Evolutionary conservation across 495 filamentous ascomycete species (phyloP).

Genomic region (Podospora sp.): DNA sequence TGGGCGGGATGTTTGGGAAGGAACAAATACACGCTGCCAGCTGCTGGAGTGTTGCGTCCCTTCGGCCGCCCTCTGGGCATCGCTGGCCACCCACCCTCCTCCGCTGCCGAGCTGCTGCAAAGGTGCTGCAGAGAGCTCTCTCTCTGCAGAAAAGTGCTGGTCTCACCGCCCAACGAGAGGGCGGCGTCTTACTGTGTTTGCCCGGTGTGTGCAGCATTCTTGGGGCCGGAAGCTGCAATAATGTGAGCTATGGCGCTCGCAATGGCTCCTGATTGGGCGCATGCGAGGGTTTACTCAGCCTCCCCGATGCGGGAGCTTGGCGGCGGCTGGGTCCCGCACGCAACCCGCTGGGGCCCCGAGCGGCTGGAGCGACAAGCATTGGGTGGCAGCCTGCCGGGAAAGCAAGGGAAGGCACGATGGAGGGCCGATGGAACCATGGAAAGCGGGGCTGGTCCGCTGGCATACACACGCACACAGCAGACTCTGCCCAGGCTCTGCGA

Average conservation of each 20-base stretch:
- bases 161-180: neutral
- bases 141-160: neutral
- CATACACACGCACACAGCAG: too few species aligned
- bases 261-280: neutral
- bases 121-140: constrained; percentile 1
- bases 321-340: neutral
- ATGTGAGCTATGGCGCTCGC: neutral
- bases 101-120: neutral
- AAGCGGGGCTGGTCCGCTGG: neutral
- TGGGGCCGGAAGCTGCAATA: neutral
- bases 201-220: neutral
- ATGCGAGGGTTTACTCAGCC: neutral
- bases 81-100: neutral
- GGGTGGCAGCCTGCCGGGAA: neutral
- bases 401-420: neutral
- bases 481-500: too few species aligned
- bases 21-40: neutral
- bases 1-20: neutral
- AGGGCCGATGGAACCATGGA: neutral
- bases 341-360: neutral
- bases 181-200: constrained; percentile 2
- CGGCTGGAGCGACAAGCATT: neutral
- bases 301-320: neutral
- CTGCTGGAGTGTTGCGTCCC: too few species aligned
- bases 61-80: neutral